Base-by-base conservation (phyloP, 257 asterid species). In the Coffea canephora region DNA sequence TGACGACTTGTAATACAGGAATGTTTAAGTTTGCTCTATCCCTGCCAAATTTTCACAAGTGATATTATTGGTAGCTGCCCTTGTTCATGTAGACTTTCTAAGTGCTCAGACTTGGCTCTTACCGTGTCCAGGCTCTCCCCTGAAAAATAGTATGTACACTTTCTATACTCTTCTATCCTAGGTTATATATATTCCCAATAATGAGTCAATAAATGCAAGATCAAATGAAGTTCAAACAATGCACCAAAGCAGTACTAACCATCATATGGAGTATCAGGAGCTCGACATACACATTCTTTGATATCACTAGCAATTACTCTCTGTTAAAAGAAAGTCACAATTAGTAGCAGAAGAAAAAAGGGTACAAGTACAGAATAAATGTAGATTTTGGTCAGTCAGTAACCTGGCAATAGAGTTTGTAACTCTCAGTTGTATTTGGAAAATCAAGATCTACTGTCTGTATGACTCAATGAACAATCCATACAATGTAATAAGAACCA, bases 201-300 rank as follows among this genome's bases (percentile, higher is more conserved):
- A 76, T 18, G 25, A 65, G 50, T 14, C 41, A 31, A 36, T 9
- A 54, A 54, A 36, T 48, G 11, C 27, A 43, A 15, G 14, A 23
- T 23, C 34, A 34, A 50, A 31, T 18, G 11, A 77, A 18, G 34
- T 70, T 79, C 18, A 64, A 27, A 27, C 64, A 21, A 55, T 79
- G 54, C 61, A 69, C 31, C 75, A 77, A 68, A 77, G 82, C 82
- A 84, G 83, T 75, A 87, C 97, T 79, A 79, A 96, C 99, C 97
- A 88, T 96, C 98, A 91, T 94, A 96, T 77, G 97, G 95, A 77
- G 98, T 94, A 86, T 96, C 99, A 16, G 99, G 97, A 62, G 94
- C 98, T 69, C 99, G 92, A 83, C 98, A 91, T 3, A 96, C 96
- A 46, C 95, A 92, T 89, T 96, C 99, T 87, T 96, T 96, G 75